A percentile compares a stretch with the other conserved stretches of the same genome.
Evolutionary conservation across 257 asterid genomes (phyloP).

Genomic region (Apocynum venetum): DNA sequence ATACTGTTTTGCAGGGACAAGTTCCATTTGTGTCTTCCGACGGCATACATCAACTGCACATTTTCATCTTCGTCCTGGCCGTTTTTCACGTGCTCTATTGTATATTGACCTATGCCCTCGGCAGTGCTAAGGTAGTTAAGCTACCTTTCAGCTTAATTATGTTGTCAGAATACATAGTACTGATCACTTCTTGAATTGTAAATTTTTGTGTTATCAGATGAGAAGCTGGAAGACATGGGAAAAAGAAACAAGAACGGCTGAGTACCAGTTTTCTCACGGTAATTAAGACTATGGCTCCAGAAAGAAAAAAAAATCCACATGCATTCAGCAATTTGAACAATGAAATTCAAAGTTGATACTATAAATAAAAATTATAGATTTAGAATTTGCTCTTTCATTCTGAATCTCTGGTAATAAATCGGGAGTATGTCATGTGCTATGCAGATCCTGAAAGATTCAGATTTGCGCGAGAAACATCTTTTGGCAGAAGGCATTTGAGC

Average conservation of each 20-base stretch:
- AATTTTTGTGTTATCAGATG: constrained; percentile 49
- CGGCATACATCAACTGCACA: constrained; percentile 75
- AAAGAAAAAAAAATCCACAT: too few relatives aligned
- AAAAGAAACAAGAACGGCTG: constrained; percentile 60
- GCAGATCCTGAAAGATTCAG: constrained; percentile 92
- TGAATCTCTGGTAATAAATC: not conserved
- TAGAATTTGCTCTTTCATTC: too few relatives aligned
- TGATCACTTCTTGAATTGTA: not conserved
- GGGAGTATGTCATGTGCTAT: not conserved
- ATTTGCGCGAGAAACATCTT: constrained; percentile 87
- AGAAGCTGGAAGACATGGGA: constrained; percentile 84
- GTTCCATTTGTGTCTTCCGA: constrained; percentile 68
- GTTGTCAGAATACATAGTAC: not conserved
- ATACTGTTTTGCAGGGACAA: constrained; percentile 44
- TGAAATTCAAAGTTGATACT: too few relatives aligned
- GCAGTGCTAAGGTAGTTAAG: constrained; percentile 58
- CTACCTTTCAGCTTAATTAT: not conserved
- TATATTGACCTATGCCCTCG: constrained; percentile 61
- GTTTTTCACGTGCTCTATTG: constrained; percentile 71
- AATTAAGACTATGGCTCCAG: not conserved
- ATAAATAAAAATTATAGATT: too few relatives aligned
- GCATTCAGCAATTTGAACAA: too few relatives aligned
- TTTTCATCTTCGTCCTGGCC: constrained; percentile 81
- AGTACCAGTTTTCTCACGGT: constrained; percentile 81
- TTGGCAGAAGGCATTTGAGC: constrained; percentile 85